phyloP scores from a whole-genome alignment of 1,139 yeast genomes.

The Yamadazyma conglobata region DNA sequence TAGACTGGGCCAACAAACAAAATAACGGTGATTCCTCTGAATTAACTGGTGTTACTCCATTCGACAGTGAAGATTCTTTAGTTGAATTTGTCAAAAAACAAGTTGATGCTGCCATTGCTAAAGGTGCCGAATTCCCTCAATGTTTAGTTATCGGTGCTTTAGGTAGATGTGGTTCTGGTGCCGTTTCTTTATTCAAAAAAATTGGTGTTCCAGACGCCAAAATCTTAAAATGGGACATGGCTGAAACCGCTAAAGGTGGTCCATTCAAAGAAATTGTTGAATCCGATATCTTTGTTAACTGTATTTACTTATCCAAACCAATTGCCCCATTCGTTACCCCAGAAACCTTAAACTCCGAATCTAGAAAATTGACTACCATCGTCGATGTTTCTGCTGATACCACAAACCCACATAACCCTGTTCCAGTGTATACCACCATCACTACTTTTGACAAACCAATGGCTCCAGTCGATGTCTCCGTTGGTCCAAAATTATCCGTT shows the following conservation, averaged over 20 bases:
- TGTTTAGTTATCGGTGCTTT: conserved; percentile 92
- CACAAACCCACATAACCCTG: conserved; percentile 96
- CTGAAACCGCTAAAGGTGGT: conserved; percentile 95
- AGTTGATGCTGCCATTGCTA: conserved; percentile 55
- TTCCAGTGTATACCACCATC: conserved; percentile 87
- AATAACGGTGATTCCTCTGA: conserved; percentile 59
- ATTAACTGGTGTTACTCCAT: conserved; percentile 76
- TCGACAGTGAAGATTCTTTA: conserved; percentile 72
- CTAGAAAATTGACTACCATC: conserved; percentile 81
- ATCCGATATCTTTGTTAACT: conserved; percentile 88
- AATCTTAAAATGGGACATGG: conserved; percentile 92
- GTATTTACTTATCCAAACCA: conserved; percentile 90
- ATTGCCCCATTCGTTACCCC: conserved; percentile 85
- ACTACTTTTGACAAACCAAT: conserved; percentile 92
- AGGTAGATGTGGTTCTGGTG: conserved; percentile 99
- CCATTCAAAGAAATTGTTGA: conserved; percentile 90
- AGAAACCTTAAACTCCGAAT: conserved; percentile 57
- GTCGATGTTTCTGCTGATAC: conserved; percentile 99
- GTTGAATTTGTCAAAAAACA: conserved; percentile 66
- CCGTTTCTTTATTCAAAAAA: conserved; percentile 75
- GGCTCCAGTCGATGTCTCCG: conserved; percentile 69
- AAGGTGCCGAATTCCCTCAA: conserved; percentile 65
- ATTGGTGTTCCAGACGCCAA: conserved; percentile 85
- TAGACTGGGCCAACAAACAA: conserved; percentile 93
- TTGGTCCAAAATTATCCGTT: conserved; percentile 85